Evolutionary conservation across 2,329 filamentous ascomycete species (phyloP), one percentile per base, ranked within the genome.

Genomic region (Dryadomyces quercus-mongolicae): DNA sequence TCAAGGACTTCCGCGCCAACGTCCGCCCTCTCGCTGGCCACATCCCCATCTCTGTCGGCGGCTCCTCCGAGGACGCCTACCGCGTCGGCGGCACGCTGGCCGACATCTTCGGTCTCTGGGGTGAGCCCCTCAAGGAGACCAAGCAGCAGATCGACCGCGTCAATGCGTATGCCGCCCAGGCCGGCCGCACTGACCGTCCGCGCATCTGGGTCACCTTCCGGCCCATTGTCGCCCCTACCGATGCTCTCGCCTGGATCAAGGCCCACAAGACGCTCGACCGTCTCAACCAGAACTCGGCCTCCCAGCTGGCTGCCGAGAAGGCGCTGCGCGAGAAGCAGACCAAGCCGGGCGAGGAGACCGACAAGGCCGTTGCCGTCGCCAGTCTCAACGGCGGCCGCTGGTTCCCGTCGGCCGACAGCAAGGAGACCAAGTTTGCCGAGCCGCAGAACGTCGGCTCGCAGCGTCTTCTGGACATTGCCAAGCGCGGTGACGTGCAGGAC

Each of bases 161-260:
- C 62, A 81, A 81, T 58, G 76, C 72, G 3, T 78, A 77, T 60
- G 75, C 80, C 0, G 75, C 70, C n/a, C 75, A 74, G 58, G 78
- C 78, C 1, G 79, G 79, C 0, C 73, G 80, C 1, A 62, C 57
- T 0, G 78, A 82, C 58, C 67, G 73, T 0, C 80, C 80, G 8
- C 67, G 77, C 5, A 82, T 83, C 61, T 83, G 80, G 80, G 80
- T 83, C 1, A 82, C 80, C 0, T 82, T 82, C 72, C 71, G 80
- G 2, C 80, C 80, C 3, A 82, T 83, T 56, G 60, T 74, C 0
- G 79, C 79, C 0, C 78, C 82, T 65, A 82, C 79, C 0, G 79
- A 82, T 15, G 79, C 82, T 20, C 69, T 82, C 7, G 80, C 80
- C 1, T 83, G 80, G 80, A 71, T 69, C 3, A 82, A 82, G 66